Evolutionary conservation across 1,284 basidiomycete species (phyloP), one percentile per base, ranked within the genome.

Genomic region (Cutaneotrichosporon mucoides): DNA sequence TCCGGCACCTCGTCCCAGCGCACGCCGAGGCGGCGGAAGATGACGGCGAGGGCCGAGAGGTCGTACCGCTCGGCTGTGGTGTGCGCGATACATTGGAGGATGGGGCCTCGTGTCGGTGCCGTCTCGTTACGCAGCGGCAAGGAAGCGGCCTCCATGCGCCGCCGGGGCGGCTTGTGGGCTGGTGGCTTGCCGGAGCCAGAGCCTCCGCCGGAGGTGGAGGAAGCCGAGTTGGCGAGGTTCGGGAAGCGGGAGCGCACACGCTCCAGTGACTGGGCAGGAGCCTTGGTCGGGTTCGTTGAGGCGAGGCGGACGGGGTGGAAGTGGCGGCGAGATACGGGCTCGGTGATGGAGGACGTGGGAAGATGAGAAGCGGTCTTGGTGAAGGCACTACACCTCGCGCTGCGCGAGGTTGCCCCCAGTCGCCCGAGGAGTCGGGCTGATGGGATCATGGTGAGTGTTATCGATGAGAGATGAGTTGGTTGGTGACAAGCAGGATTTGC

Each of bases 61-160:
- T 79, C 73, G 57, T 78, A 79, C 49, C 68, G 63, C 55, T 77
- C 77, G 0, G 77, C 77, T 0, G 76, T 76, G 3, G 77, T 76
- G 63, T 79, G 76, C n/a, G 77, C 76, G 41, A 79, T 73, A 57
- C 76, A 78, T 50, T 75, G 73, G 36, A 78, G 62, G 10, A 77
- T 70, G 1, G 77, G 77, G n/a, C 77, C 76, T 9, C 77, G 70
- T 4, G 75, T 76, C 13, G 67, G 67, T 1, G 75, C 71, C 0
- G 72, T 68, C 16, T 70, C 72, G 56, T 74, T 74, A 44, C 77
- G 68, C 10, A 79, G 65, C 11, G 76, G 75, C 57, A 72, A 70
- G 9, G 76, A 78, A 8, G 74, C 75, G 13, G 76, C 76, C 62
- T 77, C 75, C n/a, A 78, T 66, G 37, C 77, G 70, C 9, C 76